Evolutionary conservation across 345 rosid species (phyloP).

Genomic region (Passiflora organensis): DNA sequence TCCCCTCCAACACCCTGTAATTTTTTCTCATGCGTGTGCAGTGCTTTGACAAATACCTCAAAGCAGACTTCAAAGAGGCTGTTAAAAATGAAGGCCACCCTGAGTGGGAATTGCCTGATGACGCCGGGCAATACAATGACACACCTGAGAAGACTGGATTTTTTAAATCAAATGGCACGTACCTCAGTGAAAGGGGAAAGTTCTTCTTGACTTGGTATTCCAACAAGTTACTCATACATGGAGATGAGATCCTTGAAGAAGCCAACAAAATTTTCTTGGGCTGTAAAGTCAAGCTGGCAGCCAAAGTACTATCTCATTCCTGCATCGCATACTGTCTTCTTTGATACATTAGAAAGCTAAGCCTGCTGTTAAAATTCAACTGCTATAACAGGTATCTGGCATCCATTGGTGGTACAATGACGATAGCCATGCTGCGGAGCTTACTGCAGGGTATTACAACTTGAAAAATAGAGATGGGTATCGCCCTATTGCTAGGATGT

Average conservation of each 20-base stretch:
- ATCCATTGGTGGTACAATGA: slow-evolving; percentile 86
- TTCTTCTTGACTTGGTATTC: slow-evolving; percentile 84
- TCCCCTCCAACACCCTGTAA: background rate
- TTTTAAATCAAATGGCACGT: slow-evolving; percentile 56
- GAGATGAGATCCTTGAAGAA: slow-evolving; percentile 71
- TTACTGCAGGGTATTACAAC: slow-evolving; percentile 77
- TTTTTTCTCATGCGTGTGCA: slow-evolving; percentile 18
- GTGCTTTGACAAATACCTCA: slow-evolving; percentile 68
- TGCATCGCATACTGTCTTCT: background rate
- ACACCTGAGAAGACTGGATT: slow-evolving; percentile 56
- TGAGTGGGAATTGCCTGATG: slow-evolving; percentile 68
- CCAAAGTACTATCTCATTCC: slow-evolving; percentile 40
- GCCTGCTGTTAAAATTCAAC: too few species aligned
- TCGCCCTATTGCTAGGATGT: slow-evolving; percentile 63
- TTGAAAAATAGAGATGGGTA: slow-evolving; percentile 67
- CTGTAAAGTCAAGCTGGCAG: slow-evolving; percentile 71
- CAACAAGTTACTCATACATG: slow-evolving; percentile 59
- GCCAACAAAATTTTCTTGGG: slow-evolving; percentile 69
- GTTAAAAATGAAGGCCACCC: slow-evolving; percentile 61
- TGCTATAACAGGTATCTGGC: slow-evolving; percentile 67
- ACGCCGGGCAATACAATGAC: slow-evolving; percentile 67
- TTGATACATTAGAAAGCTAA: too few species aligned
- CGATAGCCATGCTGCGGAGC: slow-evolving; percentile 77
- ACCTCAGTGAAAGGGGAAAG: slow-evolving; percentile 49
- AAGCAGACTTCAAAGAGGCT: slow-evolving; percentile 62